Evolutionary conservation across 2,329 filamentous ascomycete genomes (phyloP), one percentile per base, ranked within the genome.

Genomic region (Trichoderma hamatum): DNA sequence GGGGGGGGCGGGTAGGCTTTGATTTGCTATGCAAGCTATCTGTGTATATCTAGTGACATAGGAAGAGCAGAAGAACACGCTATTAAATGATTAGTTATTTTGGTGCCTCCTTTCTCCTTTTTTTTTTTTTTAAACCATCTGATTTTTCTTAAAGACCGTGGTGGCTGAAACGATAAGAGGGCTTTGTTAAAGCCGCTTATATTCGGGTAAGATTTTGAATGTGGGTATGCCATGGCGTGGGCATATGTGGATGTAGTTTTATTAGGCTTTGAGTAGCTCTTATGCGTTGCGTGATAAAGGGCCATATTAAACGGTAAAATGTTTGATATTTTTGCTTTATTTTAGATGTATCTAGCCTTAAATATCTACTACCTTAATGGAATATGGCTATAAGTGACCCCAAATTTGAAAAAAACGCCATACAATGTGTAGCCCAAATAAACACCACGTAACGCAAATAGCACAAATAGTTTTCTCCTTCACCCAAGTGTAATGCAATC

Each of bases 1-100:
- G n/a, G 10, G 63, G 52, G 39, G 54, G 28, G 49, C 39, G 46
- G 49, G 21, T 36, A 16, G 49, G 59, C 43, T 62, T 43, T 30
- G 28, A 30, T 24, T 62, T 51, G 21, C 51, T 55, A 32, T n/a
- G 32, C 28, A 30, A 32, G 16, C n/a, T 43, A 60, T 60, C 30
- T 43, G 13, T 68, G 65, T 68, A 68, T 51, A 61, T 68, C 32
- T 61, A 34, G 51, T 46, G 9, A 58, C 26, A 54, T 61, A 61
- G 55, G 59, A 21, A 61, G 21, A 49, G 54, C 63, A 49, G 52
- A 66, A 55, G 54, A 66, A 58, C 28, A 58, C 36, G 52, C 39
- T 51, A 58, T 51, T 14, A 39, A 46, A 14, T 26, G 30, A 56
- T 56, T 34, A 32, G 28, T 32, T 32, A 13, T 49, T 13, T 46